Base-by-base conservation (phyloP, 305 asterid genomes). In the Plantago rigida region DNA sequence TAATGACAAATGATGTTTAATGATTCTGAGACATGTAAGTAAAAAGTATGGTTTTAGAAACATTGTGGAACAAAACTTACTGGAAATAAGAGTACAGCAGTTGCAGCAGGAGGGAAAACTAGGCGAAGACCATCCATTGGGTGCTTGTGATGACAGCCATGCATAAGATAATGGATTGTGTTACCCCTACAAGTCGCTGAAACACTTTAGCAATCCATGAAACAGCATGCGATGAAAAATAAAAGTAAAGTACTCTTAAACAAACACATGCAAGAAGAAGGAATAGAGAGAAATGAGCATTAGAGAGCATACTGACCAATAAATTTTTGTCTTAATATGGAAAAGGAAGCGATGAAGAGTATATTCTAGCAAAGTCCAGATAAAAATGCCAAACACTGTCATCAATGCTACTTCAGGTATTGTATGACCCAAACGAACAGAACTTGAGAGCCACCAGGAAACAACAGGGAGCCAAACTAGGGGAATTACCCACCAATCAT, bases 101-200 rank as follows among this genome's bases (percentile, higher is more conserved):
- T 70, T 34, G 92, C 95, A 65, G 92, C 73, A 13, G 97, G 95
- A 41, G 97, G 97, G 62, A 84, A 86, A 66, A 89, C 97, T 17
- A 89, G 94, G 47, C 94, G 84, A 3, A 79, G 74, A 48, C 83
- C 81, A 70, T 89, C 97, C 97, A 86, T 84, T 15, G 95, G 97
- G 80, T 89, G 97, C 77, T 89, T 89, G 54, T 86, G 97, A 73
- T 89, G 95, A 67, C 94, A 86, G 48, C 97, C 97, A 48, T 86
- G 95, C 70, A 86, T 75, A 59, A 89, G 84, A 76, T 86, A 89
- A 71, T 89, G 95, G 60, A 81, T 6, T 3, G 97, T 86, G 76
- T 82, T 84, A 19, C 87, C 84, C 95, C 95, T 85, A 70, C 65
- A 77, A 51, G 49, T 70, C 39, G 45, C 28, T n/a, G 31, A 56